Base-by-base conservation (phyloP, 345 rosid genomes). In the Heritiera littoralis region DNA sequence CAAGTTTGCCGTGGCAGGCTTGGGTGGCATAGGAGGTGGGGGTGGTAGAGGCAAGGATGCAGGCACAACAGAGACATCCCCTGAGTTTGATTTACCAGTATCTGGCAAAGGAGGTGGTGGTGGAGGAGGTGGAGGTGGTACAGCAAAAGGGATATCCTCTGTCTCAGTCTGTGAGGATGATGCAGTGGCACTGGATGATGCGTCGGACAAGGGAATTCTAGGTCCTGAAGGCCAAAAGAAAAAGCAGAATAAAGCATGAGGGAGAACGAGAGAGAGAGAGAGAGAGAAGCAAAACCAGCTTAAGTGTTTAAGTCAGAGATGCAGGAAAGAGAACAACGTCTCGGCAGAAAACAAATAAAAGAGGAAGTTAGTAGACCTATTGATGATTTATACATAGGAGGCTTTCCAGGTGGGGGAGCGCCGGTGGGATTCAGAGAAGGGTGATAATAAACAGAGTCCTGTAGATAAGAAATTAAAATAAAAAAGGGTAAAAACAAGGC, bases 361-460 rank as follows among this genome's bases (percentile, higher is more conserved):
- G 23, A 18, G 13, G 60, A 80, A 55, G 66, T 32, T 82, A 83
- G 81, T 74, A 80, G 64, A 90, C 96, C 99, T 87, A 95, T 91
- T 7, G 97, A 90, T 69, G 99, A 92, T 74, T 91, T 88, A 78
- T 92, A 96, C 98, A 92, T 91, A 6, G 97, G 99, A 74, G 97
- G 98, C 82, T 96, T 96, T 84, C 99, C 99, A 52, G 99, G 99
- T 48, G 98, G 99, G 55, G 99, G 98, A 54, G 98, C 98, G 28
- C 99, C 99, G 15, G 97, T 91, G 2, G 99, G 99, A 88, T 96
- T 96, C 83, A 96, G 84, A 3, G 98, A 91, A 72, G 99, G 97
- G 75, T 94, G 99, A 85, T 90, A 96, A 77, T 96, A 96, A 74
- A 93, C 98, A 81, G 99, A 96, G 87, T 94, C 99, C 99, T 96